Conservation (phyloP, 495 filamentous ascomycete species). For the Haplographium delicatum region DNA sequence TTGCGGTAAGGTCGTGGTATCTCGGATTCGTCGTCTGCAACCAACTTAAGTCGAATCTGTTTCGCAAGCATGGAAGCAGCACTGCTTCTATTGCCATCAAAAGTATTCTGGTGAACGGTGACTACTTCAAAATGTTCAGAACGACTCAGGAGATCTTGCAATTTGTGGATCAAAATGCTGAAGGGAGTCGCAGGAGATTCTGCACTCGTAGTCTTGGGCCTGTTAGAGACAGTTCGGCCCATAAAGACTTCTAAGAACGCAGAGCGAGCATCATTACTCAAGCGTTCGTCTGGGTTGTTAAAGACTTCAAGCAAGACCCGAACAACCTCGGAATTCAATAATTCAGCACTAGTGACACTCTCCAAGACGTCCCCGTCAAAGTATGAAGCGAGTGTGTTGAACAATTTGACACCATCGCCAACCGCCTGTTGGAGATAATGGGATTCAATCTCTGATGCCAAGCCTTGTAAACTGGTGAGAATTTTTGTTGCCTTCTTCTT, state of each 20-base stretch:
- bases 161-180: slow-evolving; percentile 85
- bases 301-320: slow-evolving; percentile 78
- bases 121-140: slow-evolving; percentile 98
- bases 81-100: slow-evolving; percentile 88
- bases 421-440: slow-evolving; percentile 58
- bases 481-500: slow-evolving; percentile 73
- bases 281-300: slow-evolving; percentile 53
- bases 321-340: slow-evolving; percentile 86
- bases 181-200: slow-evolving; percentile 73
- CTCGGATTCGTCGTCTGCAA: slow-evolving; percentile 85
- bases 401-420: slow-evolving; percentile 56
- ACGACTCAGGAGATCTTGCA: slow-evolving; percentile 91
- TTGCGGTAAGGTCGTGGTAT: slow-evolving; percentile 81
- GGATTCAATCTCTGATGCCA: slow-evolving; percentile 64
- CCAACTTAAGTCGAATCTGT: slow-evolving; percentile 83
- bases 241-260: slow-evolving; percentile 96
- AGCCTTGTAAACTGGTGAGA: slow-evolving; percentile 60
- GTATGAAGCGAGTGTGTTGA: slow-evolving; percentile 72
- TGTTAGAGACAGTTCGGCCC: slow-evolving; percentile 59
- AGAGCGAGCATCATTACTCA: slow-evolving; percentile 61
- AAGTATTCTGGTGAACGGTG: slow-evolving; percentile 88
- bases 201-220: slow-evolving; percentile 55
- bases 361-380: slow-evolving; percentile 84
- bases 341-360: slow-evolving; percentile 94
- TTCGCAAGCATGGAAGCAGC: slow-evolving; percentile 95